Conservation (phyloP, 75 land plant genomes). For the Azolla pinnata region DNA sequence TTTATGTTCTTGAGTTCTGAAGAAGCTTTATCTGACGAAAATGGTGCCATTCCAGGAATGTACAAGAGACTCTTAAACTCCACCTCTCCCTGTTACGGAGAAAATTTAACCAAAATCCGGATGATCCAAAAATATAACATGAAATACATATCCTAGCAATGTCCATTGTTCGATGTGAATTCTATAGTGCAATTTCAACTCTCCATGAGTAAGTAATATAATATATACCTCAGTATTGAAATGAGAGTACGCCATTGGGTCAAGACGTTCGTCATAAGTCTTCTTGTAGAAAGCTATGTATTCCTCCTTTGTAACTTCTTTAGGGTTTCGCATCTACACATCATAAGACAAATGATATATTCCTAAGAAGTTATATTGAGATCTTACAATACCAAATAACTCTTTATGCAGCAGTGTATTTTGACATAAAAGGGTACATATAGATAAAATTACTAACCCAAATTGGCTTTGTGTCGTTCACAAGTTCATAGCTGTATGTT, state of each 20-base stretch:
- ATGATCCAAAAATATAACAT: neutral
- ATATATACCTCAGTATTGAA: constrained; percentile 86
- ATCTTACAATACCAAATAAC: no score
- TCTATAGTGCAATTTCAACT: neutral
- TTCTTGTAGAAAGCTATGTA: constrained; percentile 91
- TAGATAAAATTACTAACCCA: no score
- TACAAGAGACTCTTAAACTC: constrained; percentile 87
- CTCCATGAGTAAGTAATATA: neutral
- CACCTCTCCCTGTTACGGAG: constrained; percentile 90
- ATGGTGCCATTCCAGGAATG: constrained; percentile 96
- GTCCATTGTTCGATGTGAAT: neutral
- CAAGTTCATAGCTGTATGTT: constrained; percentile 6
- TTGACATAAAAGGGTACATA: no score
- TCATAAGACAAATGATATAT: constrained; percentile 1
- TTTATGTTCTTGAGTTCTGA: constrained; percentile 41
- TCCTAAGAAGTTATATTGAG: neutral
- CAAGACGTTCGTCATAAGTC: constrained; percentile 85
- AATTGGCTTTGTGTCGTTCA: constrained; percentile 9
- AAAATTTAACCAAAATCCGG: no score
- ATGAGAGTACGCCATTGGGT: constrained; percentile 90
- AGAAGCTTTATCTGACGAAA: constrained; percentile 51
- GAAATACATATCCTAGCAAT: neutral
- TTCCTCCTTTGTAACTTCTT: constrained; percentile 83
- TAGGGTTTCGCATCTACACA: constrained; percentile 67
- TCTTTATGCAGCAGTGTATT: no score